Conservation (phyloP, 306 rosid genomes). For the Potentilla sterilis region DNA sequence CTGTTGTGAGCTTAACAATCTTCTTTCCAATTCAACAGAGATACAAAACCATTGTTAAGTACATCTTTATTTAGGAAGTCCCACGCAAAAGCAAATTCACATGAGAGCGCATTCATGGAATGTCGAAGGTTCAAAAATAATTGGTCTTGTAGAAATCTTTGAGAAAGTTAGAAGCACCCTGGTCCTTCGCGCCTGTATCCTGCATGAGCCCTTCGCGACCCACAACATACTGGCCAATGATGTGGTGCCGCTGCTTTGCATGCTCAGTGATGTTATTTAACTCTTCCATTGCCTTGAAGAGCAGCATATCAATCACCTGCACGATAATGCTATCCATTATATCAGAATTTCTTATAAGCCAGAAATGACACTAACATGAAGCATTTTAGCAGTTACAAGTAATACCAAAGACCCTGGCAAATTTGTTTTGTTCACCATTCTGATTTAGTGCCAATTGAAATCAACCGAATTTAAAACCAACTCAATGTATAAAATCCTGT, state of each 20-base stretch:
- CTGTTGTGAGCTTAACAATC: constrained; percentile 7
- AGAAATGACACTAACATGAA: constrained; percentile 1
- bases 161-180: constrained; percentile 58
- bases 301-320: constrained; percentile 92
- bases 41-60: constrained; percentile 16
- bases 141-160: constrained; percentile 73
- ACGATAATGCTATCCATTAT: constrained; percentile 31
- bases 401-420: background rate
- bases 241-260: constrained; percentile 96
- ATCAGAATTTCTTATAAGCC: constrained; percentile 6
- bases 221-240: constrained; percentile 84
- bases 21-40: constrained; percentile 14
- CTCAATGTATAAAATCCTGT: background rate
- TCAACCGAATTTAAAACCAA: background rate
- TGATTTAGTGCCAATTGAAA: background rate
- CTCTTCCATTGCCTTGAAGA: constrained; percentile 91
- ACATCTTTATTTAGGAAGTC: constrained; percentile 27
- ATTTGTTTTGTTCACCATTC: background rate
- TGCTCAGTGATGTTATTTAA: constrained; percentile 68
- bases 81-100: constrained; percentile 12
- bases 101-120: background rate
- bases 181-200: constrained; percentile 66
- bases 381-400: background rate
- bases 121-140: constrained; percentile 51
- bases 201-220: constrained; percentile 53